Percentiles rank a stretch among this genome's conserved stretches.
phyloP scores from a whole-genome alignment of 768 basidiomycete species.

The Termitomyces sp. region DNA sequence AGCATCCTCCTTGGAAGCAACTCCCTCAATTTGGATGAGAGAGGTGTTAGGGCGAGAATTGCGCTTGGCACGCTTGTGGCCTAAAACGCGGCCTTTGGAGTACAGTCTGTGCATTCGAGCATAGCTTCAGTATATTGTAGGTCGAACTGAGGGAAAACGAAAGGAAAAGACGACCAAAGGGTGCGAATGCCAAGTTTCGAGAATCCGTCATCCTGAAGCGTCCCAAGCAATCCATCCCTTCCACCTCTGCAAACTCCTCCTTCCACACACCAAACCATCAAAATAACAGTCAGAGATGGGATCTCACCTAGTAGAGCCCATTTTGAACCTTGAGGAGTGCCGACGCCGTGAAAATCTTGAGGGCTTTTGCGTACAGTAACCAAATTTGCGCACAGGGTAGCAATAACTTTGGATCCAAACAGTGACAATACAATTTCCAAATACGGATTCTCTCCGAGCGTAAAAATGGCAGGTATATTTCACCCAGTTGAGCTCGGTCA shows the following conservation, averaged over 20 bases:
- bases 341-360: conserved; percentile 41
- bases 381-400: conserved; percentile 18
- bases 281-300: conserved; percentile 14
- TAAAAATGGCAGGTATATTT: too few relatives aligned
- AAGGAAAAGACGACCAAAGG: background rate
- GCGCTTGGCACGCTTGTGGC: conserved; percentile 98
- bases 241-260: conserved; percentile 15
- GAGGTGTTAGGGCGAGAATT: conserved; percentile 95
- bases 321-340: conserved; percentile 50
- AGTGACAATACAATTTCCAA: conserved; percentile 17
- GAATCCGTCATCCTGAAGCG: conserved; percentile 16
- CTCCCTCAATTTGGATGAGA: conserved; percentile 96
- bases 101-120: conserved; percentile 62
- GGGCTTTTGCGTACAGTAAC: conserved; percentile 21
- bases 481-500: too few relatives aligned
- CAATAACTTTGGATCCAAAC: conserved; percentile 25
- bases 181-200: background rate
- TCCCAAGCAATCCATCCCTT: conserved; percentile 41
- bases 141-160: background rate
- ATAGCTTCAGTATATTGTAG: conserved; percentile 11
- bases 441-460: background rate
- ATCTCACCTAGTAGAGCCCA: conserved; percentile 79
- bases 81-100: conserved; percentile 93
- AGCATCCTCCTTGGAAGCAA: conserved; percentile 87
- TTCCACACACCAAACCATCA: conserved; percentile 11